phyloP scores from a whole-genome alignment of 2,329 filamentous ascomycete species.

The Xylariaceae sp. region DNA sequence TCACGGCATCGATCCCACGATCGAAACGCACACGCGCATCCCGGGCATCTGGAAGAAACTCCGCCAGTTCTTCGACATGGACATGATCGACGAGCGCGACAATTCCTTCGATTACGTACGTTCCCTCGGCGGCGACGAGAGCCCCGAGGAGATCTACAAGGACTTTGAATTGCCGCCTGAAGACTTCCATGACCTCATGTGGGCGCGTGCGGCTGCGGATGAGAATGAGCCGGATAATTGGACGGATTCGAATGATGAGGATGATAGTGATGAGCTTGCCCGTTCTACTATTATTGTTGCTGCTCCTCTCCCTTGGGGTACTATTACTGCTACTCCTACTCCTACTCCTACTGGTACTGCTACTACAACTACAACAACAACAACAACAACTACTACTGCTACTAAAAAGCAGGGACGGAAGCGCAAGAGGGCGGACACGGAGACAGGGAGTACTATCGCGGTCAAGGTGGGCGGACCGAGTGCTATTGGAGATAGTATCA shows the following conservation, averaged over 20 bases:
- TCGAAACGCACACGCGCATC: conserved; percentile 75
- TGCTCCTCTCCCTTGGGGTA: no score
- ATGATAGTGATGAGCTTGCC: conserved; percentile 12
- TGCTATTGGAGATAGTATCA: conserved; percentile 47
- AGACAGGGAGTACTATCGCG: conserved; percentile 45
- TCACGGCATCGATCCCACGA: conserved; percentile 68
- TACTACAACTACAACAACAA: no score
- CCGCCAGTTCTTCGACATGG: conserved; percentile 74
- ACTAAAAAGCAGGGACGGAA: conserved; percentile 34
- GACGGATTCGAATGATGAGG: conserved; percentile 41
- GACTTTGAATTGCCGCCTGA: conserved; percentile 57
- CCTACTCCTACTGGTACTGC: no score
- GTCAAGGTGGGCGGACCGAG: conserved; percentile 40
- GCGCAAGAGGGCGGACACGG: conserved; percentile 40
- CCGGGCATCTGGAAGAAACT: conserved; percentile 91
- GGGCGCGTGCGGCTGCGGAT: conserved; percentile 40
- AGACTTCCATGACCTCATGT: conserved; percentile 44
- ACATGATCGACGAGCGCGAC: conserved; percentile 79
- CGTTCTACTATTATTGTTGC: no score
- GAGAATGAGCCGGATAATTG: conserved; percentile 47
- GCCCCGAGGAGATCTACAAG: conserved; percentile 55
- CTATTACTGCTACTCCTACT: no score
- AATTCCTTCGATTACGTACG: conserved; percentile 45
- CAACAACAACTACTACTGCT: conserved; percentile 29
- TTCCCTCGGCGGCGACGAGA: conserved; percentile 20